Percentiles rank a stretch among this genome's conserved stretches.
Evolutionary conservation across 139 green algal genomes (phyloP).

Genomic region (Chlorella sp.): DNA sequence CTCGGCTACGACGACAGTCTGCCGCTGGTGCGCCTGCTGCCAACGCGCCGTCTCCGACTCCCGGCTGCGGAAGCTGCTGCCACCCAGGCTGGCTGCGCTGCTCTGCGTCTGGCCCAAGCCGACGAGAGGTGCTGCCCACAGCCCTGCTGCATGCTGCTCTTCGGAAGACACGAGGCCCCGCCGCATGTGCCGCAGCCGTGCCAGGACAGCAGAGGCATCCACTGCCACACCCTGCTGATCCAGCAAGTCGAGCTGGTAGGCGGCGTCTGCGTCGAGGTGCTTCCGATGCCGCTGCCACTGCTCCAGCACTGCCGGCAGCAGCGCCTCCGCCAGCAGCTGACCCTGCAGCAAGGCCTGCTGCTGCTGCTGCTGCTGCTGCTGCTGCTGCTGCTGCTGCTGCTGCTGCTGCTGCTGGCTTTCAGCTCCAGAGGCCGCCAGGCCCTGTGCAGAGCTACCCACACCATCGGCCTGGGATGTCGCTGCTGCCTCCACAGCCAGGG

Average conservation of each 20-base stretch:
- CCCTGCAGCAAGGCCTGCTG: not conserved
- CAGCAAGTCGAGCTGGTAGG: not conserved
- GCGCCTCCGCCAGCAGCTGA: conserved; percentile 4
- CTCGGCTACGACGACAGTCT: not conserved
- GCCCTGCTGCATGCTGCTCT: not conserved
- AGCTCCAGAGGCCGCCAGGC: too few species aligned
- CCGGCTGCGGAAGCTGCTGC: conserved; percentile 13
- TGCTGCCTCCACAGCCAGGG: conserved; percentile 6
- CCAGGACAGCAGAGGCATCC: conserved; percentile 14
- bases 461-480: not conserved
- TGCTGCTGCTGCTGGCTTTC: not conserved
- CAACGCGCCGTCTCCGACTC: conserved; percentile 5
- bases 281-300: not conserved
- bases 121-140: too few species aligned
- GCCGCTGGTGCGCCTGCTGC: conserved; percentile 7
- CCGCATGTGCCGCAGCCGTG: not conserved
- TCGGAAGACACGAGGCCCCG: not conserved
- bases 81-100: not conserved
- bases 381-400: not conserved
- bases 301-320: conserved; percentile 24
- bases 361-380: not conserved
- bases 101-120: not conserved
- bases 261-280: not conserved
- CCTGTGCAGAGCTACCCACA: not conserved
- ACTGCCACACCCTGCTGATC: conserved; percentile 6